Conservation (phyloP, 805 yeast species). For the Saturnispora galanensis region DNA sequence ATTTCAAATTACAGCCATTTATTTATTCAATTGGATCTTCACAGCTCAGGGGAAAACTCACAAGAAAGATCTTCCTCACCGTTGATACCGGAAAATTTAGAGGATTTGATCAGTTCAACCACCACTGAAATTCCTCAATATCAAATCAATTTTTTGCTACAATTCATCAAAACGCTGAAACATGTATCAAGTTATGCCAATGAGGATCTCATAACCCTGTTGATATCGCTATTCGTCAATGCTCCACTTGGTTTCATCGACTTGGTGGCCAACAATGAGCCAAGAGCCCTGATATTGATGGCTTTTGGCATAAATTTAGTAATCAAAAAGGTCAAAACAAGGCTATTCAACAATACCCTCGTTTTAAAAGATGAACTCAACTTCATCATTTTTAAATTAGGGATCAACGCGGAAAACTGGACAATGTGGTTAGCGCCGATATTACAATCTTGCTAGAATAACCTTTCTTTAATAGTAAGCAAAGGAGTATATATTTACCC, state of each 20-base stretch:
- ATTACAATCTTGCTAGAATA: background rate
- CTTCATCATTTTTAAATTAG: constrained; percentile 1
- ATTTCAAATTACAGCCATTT: too few species aligned
- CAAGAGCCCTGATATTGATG: constrained; percentile 1
- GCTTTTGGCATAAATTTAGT: background rate
- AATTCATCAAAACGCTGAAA: background rate
- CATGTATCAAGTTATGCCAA: background rate
- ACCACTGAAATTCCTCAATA: background rate
- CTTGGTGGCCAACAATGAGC: constrained; percentile 1
- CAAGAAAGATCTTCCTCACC: background rate
- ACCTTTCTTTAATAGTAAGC: too few species aligned
- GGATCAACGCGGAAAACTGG: background rate
- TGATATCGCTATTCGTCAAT: background rate
- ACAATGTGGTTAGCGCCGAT: constrained; percentile 1
- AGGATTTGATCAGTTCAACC: background rate
- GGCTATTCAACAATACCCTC: background rate
- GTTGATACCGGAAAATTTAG: background rate
- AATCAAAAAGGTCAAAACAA: background rate
- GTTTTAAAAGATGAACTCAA: constrained; percentile 1
- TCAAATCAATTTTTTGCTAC: background rate
- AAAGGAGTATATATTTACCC: too few species aligned
- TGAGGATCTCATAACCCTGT: background rate
- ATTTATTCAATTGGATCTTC: too few species aligned
- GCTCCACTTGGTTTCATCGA: background rate
- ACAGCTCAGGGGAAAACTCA: too few species aligned